phyloP scores from a whole-genome alignment of 495 filamentous ascomycete species.

The Achaetomiella virescens region DNA sequence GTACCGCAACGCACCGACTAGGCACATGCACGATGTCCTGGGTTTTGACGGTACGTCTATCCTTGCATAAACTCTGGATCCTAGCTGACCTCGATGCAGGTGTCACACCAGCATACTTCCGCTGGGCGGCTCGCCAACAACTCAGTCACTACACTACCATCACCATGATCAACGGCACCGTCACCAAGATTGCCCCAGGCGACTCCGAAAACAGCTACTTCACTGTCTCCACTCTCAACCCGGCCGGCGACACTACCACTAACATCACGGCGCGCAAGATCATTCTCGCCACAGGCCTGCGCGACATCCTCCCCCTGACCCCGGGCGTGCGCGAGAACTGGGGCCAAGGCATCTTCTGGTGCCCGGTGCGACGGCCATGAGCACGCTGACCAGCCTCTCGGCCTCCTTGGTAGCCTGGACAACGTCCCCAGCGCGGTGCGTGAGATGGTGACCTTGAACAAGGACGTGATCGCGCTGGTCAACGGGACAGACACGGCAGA shows the following conservation, averaged over 20 bases:
- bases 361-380: constrained; percentile 58
- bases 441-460: constrained; percentile 45
- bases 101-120: constrained; percentile 47
- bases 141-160: constrained; percentile 45
- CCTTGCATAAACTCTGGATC: neutral
- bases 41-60: constrained; percentile 47
- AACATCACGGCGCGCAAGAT: constrained; percentile 44
- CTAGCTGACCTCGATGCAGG: constrained; percentile 26
- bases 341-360: constrained; percentile 57
- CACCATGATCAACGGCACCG: constrained; percentile 45
- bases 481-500: constrained; percentile 49
- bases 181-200: constrained; percentile 38
- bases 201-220: constrained; percentile 38
- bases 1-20: constrained; percentile 50
- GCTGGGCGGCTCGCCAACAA: constrained; percentile 46
- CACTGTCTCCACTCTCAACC: constrained; percentile 24
- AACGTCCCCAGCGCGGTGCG: constrained; percentile 40
- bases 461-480: constrained; percentile 40
- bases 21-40: constrained; percentile 54
- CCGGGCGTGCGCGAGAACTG: constrained; percentile 46
- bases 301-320: constrained; percentile 47
- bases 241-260: neutral
- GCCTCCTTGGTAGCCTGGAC: constrained; percentile 41
- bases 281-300: constrained; percentile 50
- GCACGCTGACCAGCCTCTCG: constrained; percentile 51